Evolutionary conservation across 805 yeast species (phyloP), one percentile per base, ranked within the genome.

Genomic region (Pichia pseudocactophila): DNA sequence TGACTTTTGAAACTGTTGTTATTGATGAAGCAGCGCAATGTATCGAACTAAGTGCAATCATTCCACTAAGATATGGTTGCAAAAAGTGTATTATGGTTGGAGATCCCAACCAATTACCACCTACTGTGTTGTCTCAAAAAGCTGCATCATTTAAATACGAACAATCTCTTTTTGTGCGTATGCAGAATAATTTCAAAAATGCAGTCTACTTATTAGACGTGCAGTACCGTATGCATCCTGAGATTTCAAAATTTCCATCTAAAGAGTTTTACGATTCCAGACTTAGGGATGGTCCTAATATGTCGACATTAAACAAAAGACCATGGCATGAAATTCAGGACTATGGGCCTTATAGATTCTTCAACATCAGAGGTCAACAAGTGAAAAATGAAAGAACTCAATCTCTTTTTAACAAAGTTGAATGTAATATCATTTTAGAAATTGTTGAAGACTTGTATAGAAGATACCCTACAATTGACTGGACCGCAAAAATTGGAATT

Each of bases 21-120:
- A 81, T 90, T 47, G 98, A 90, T 66, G 98, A 90, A 61, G 98
- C 98, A 2, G 94, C 97, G 51, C 98, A 90, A 62, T 83, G 95
- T 76, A 89, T 92, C 32, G 98, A 90, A 57, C 58, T 90, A 30
- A 86, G 96, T 7, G 84, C 95, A 0, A 73, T 92, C 20, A 90
- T 90, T 53, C 98, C 98, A 0, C 66, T 92, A 50, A 70, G 95
- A 55, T 92, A 89, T 59, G 97, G 97, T 2, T 84, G 94, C 53
- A 79, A 73, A 46, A 77, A 79, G 42, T 90, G 97, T 65, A 82
- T 92, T 38, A 83, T 92, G 95, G 98, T 92, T 36, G 98, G 98
- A 59, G 98, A 92, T 65, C 97, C 97, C 2, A 89, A 92, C 58
- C 98, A 92, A 64, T 71, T 92, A 48, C 98, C 98, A 0, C 98